These are phyloP conservation scores for Starmerella scarabaei DNA, from an alignment of 805 yeast genomes.

Conservation along the genomic window DNA sequence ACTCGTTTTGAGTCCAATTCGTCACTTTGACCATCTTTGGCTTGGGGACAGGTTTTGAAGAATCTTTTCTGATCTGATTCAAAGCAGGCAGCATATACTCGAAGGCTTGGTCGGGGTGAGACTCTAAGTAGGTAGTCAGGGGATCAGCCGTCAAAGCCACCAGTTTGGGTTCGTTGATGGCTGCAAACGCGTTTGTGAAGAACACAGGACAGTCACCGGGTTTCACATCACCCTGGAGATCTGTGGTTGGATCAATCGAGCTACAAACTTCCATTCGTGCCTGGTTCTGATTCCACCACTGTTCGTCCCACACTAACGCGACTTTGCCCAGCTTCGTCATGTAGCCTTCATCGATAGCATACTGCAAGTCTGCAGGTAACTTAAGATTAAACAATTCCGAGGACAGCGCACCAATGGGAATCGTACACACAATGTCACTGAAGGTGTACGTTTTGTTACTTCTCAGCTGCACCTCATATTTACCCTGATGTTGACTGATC, in stretches of 20 bases:
- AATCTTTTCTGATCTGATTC: constrained; percentile 16
- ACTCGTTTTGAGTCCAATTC: constrained; percentile 62
- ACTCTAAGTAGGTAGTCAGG: constrained; percentile 45
- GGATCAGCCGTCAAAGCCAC: constrained; percentile 61
- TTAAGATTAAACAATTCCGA: constrained; percentile 9
- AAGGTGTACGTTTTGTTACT: background rate
- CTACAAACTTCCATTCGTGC: constrained; percentile 42
- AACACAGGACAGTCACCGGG: constrained; percentile 50
- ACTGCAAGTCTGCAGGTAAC: constrained; percentile 28
- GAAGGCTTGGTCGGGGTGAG: constrained; percentile 43
- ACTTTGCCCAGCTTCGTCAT: constrained; percentile 66
- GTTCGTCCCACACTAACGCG: constrained; percentile 47
- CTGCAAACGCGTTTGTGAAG: constrained; percentile 39
- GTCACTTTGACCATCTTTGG: constrained; percentile 36
- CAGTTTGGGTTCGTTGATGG: constrained; percentile 29
- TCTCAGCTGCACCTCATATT: background rate
- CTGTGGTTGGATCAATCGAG: background rate
- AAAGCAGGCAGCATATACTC: constrained; percentile 42
- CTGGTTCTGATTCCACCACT: constrained; percentile 44
- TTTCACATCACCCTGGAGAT: constrained; percentile 9
- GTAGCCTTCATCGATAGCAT: constrained; percentile 37
- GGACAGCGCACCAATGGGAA: constrained; percentile 57
- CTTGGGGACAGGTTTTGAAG: constrained; percentile 21
- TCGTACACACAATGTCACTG: constrained; percentile 55
- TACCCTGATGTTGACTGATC: constrained; percentile 21